Evolutionary conservation across 2,329 filamentous ascomycete species (phyloP).

Genomic region (Ophiosphaerella herpotricha): DNA sequence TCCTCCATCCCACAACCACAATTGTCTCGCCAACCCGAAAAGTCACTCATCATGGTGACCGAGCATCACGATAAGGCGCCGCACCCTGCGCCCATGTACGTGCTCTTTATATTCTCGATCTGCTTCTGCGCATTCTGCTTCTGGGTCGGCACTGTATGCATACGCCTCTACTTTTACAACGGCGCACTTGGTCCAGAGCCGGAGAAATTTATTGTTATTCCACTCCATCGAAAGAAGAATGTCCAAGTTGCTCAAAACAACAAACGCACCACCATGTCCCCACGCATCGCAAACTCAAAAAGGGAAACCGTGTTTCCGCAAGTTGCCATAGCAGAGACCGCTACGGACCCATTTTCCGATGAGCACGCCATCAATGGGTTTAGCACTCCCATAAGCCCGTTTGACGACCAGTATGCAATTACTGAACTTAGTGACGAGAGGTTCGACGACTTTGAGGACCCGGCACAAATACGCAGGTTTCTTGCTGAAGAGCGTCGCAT

Average conservation of each 20-base stretch:
- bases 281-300: neutral
- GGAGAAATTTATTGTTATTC: constrained; percentile 23
- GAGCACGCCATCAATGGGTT: neutral
- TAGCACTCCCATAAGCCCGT: neutral
- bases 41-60: neutral
- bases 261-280: neutral
- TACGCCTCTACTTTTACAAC: constrained; percentile 33
- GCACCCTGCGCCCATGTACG: constrained; percentile 10
- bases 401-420: constrained; percentile 4
- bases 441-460: constrained; percentile 7
- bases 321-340: neutral
- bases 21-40: too few species aligned
- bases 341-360: neutral
- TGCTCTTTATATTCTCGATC: constrained; percentile 20
- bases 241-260: neutral
- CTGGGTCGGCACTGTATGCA: constrained; percentile 22
- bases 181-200: constrained; percentile 25
- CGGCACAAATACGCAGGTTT: constrained; percentile 9
- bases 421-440: constrained; percentile 10
- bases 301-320: neutral
- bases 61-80: neutral
- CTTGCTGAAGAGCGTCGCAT: constrained; percentile 31
- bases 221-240: constrained; percentile 6
- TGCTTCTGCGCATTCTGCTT: constrained; percentile 24
- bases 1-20: neutral